These are phyloP conservation scores for Licmophora abbreviata DNA, from an alignment of 108 stramenopile species.

Conservation along the genomic window DNA sequence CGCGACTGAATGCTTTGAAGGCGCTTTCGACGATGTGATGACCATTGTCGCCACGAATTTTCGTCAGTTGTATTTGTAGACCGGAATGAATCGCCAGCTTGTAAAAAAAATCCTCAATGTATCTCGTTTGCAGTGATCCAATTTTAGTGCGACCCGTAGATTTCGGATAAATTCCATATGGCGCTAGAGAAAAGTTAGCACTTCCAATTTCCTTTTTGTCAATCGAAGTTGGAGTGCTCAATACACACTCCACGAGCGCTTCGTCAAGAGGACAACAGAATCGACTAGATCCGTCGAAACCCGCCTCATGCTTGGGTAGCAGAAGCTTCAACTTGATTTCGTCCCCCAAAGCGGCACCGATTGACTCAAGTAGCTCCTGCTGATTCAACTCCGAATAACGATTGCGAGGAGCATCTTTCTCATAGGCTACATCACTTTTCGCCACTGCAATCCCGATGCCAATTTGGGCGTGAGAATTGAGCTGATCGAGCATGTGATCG, in stretches of 20 bases:
- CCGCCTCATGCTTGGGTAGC: neutral
- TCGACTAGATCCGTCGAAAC: conserved; percentile 14
- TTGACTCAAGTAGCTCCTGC: conserved; percentile 18
- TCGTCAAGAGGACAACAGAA: conserved; percentile 88
- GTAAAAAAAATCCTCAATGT: conserved; percentile 44
- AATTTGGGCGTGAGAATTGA: conserved; percentile 84
- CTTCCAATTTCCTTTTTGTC: conserved; percentile 13
- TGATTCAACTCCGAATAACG: conserved; percentile 48
- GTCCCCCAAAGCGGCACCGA: conserved; percentile 51
- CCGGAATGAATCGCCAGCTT: conserved; percentile 40
- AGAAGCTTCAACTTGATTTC: conserved; percentile 17
- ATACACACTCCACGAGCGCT: conserved; percentile 61
- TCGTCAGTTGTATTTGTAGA: conserved; percentile 37
- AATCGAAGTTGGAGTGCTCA: conserved; percentile 13
- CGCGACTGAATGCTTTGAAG: conserved; percentile 81
- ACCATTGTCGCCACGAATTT: conserved; percentile 74
- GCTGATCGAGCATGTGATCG: conserved; percentile 87
- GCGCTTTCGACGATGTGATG: conserved; percentile 77
- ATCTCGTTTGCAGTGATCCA: conserved; percentile 44
- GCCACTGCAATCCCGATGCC: conserved; percentile 48
- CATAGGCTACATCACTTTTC: conserved; percentile 5
- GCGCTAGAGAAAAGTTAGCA: conserved; percentile 38
- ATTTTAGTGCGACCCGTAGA: conserved; percentile 49
- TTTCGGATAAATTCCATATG: conserved; percentile 71
- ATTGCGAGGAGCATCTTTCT: conserved; percentile 18